Percentiles rank a stretch among this genome's conserved stretches.
These are phyloP conservation scores for Candida insectalens DNA, from an alignment of 805 yeast genomes.

Conservation along the genomic window DNA sequence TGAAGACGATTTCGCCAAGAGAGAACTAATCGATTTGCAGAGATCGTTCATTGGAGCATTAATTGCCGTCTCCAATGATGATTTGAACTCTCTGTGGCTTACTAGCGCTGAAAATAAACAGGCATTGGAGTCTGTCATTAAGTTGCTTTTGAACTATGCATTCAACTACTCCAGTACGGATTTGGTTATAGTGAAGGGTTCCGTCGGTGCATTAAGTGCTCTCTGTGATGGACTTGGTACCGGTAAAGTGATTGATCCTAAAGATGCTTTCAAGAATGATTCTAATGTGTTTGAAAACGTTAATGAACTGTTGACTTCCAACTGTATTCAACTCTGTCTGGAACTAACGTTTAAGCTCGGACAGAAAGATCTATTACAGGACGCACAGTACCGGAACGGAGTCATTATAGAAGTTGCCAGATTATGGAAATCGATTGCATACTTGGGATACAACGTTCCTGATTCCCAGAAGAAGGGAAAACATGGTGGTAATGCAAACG, in stretches of 20 bases:
- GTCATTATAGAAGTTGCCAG: constrained; percentile 62
- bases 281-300: constrained; percentile 52
- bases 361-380: constrained; percentile 39
- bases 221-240: constrained; percentile 56
- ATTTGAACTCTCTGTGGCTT: constrained; percentile 67
- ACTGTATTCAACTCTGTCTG: constrained; percentile 57
- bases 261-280: constrained; percentile 39
- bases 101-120: constrained; percentile 50
- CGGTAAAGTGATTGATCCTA: constrained; percentile 54
- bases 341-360: constrained; percentile 72
- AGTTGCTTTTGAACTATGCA: constrained; percentile 56
- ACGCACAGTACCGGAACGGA: constrained; percentile 69
- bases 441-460: constrained; percentile 24
- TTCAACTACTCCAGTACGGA: constrained; percentile 45
- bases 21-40: constrained; percentile 59
- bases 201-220: constrained; percentile 60
- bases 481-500: constrained; percentile 3
- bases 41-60: constrained; percentile 63
- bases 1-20: constrained; percentile 25
- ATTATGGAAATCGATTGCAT: constrained; percentile 52
- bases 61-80: constrained; percentile 63
- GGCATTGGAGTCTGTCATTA: constrained; percentile 49
- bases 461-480: constrained; percentile 16
- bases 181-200: constrained; percentile 53
- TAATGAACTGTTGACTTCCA: constrained; percentile 59